Percentiles rank a stretch among this genome's conserved stretches.
phyloP scores from a whole-genome alignment of 768 basidiomycete genomes.

The Leccinum obscurum region DNA sequence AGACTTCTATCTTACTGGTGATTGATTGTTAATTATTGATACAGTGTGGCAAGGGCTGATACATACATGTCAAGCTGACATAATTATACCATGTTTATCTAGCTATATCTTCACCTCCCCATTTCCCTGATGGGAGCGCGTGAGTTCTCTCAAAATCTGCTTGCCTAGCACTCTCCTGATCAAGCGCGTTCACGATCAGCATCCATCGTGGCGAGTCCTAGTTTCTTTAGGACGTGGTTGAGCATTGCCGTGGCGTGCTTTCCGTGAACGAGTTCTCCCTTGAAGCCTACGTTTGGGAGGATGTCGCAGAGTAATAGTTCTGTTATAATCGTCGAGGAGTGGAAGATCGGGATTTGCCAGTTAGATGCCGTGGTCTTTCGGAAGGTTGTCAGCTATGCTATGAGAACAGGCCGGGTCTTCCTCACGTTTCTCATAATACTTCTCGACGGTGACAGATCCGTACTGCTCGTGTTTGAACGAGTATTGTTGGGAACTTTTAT shows the following conservation, averaged over 20 bases:
- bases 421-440: conserved; percentile 48
- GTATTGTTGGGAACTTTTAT: conserved; percentile 38
- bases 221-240: conserved; percentile 14
- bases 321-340: conserved; percentile 41
- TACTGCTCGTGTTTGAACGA: conserved; percentile 39
- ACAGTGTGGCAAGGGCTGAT: too few relatives aligned
- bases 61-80: too few relatives aligned
- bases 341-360: conserved; percentile 38
- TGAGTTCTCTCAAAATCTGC: conserved; percentile 8
- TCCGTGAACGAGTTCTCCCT: conserved; percentile 47
- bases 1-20: too few relatives aligned
- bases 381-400: neutral
- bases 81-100: too few relatives aligned
- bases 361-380: conserved; percentile 39
- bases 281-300: conserved; percentile 39
- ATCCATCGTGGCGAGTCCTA: conserved; percentile 43
- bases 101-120: too few relatives aligned
- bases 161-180: neutral
- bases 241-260: conserved; percentile 51
- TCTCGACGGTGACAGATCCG: conserved; percentile 40
- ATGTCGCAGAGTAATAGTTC: conserved; percentile 45
- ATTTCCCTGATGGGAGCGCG: conserved; percentile 28
- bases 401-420: neutral
- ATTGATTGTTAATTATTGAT: too few relatives aligned
- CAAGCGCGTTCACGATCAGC: conserved; percentile 21